Percentiles rank a stretch among this genome's conserved stretches.
phyloP scores from a whole-genome alignment of 2,329 filamentous ascomycete genomes.

The Paecilomyces dactylethromorphus region DNA sequence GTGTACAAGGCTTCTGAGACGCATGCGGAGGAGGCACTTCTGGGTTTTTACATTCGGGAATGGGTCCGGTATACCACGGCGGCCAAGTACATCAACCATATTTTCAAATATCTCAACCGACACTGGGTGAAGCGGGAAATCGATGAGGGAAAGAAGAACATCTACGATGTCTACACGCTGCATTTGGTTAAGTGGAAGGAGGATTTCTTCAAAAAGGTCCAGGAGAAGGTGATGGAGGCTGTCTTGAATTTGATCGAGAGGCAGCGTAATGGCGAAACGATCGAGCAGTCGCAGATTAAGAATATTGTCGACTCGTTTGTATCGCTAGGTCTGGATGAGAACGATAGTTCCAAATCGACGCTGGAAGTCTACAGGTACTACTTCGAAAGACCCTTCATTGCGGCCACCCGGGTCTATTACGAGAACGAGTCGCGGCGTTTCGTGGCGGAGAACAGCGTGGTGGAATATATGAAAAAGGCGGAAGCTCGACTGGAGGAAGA shows the following conservation, averaged over 20 bases:
- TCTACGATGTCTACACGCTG: slow-evolving; percentile 96
- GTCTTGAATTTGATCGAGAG: slow-evolving; percentile 94
- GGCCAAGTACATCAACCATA: slow-evolving; percentile 93
- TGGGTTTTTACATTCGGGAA: slow-evolving; percentile 91
- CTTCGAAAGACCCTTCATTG: slow-evolving; percentile 89
- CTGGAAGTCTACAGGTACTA: slow-evolving; percentile 89
- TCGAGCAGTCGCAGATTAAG: slow-evolving; percentile 95
- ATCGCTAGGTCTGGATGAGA: slow-evolving; percentile 87
- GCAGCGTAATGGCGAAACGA: slow-evolving; percentile 94
- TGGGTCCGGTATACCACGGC: slow-evolving; percentile 94
- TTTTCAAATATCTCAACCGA: slow-evolving; percentile 92
- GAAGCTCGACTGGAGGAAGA: slow-evolving; percentile 84
- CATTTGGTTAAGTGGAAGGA: slow-evolving; percentile 94
- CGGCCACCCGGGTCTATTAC: slow-evolving; percentile 79
- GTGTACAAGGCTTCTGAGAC: slow-evolving; percentile 67
- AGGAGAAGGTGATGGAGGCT: slow-evolving; percentile 85
- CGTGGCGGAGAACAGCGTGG: slow-evolving; percentile 91
- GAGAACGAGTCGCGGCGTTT: slow-evolving; percentile 89
- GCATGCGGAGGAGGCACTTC: slow-evolving; percentile 82
- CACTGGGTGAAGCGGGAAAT: slow-evolving; percentile 99
- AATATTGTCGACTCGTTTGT: slow-evolving; percentile 95
- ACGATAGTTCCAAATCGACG: slow-evolving; percentile 86
- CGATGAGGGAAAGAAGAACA: slow-evolving; percentile 96
- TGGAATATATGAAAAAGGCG: slow-evolving; percentile 99
- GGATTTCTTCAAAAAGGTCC: slow-evolving; percentile 79